Base-by-base conservation (phyloP, 345 rosid species). In the Rhodamnia argentea region DNA sequence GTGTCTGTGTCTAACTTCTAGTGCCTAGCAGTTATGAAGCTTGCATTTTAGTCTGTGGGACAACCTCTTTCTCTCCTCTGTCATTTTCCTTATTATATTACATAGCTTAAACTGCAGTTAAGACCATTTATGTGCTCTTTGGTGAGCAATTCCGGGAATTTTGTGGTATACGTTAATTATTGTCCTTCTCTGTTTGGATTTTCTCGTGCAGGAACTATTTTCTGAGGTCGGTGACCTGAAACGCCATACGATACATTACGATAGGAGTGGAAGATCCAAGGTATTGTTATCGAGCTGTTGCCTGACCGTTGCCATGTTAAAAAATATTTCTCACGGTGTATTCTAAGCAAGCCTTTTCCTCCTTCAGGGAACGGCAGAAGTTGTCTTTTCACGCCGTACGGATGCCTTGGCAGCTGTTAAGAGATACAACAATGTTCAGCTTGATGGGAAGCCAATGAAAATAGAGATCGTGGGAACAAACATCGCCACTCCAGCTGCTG, bases 191-290 rank as follows among this genome's bases (percentile, higher is more conserved):
- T 13, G 37, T 54, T 16, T 27, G 51, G 29, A 47, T 64, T 64
- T 70, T 70, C 26, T 70, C 13, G 12, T 70, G 75, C 90, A 96
- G 99, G 98, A 94, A 86, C 90, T 96, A 83, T 97, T 96, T 85
- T 88, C 98, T 37, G 99, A 97, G 90, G 99, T 96, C 2, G 99
- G 99, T 44, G 99, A 97, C 83, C 89, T 97, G 91, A 97, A 97
- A 89, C 98, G 97, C 44, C 93, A 91, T 85, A 83, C 95, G 5
- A 87, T 97, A 83, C 99, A 95, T 88, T 96, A 95, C 81, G 99
- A 97, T 83, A 91, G 96, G 92, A 95, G 98, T 60, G 99, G 99
- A 87, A 94, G 99, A 94, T 96, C 98, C 78, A 94, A 95, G 99
- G 99, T 97, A 96, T 86, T 85, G 87, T 0, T 90, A 87, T 89